Percentiles rank a stretch among this genome's conserved stretches.
Evolutionary conservation across 1,139 yeast genomes (phyloP).

Genomic region (Suhomyces yuchorum): DNA sequence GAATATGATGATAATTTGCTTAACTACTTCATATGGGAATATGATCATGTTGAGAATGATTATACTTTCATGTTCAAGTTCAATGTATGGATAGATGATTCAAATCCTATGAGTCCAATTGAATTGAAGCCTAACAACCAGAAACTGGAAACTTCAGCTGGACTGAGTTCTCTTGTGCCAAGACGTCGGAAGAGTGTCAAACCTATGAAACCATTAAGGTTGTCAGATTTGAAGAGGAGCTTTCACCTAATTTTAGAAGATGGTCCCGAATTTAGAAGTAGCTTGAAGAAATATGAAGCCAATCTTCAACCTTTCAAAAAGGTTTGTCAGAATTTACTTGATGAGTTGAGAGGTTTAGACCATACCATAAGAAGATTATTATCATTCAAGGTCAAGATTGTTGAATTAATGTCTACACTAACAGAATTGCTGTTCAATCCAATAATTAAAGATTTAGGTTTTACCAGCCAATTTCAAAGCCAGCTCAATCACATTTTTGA

Average conservation of each 20-base stretch:
- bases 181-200: not conserved
- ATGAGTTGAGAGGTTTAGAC: conserved; percentile 38
- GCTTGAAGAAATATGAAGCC: conserved; percentile 56
- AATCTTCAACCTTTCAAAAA: conserved; percentile 51
- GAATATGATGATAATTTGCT: conserved; percentile 25
- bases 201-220: conserved; percentile 8
- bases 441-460: conserved; percentile 15
- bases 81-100: conserved; percentile 33
- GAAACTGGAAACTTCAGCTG: conserved; percentile 1
- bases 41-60: conserved; percentile 20
- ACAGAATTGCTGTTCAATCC: conserved; percentile 22
- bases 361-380: conserved; percentile 22
- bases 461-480: conserved; percentile 17
- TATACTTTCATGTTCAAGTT: conserved; percentile 31
- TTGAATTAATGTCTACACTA: conserved; percentile 27
- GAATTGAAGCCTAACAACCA: not conserved
- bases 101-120: not conserved
- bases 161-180: not conserved
- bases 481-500: conserved; percentile 28
- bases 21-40: conserved; percentile 35
- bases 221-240: conserved; percentile 14
- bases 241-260: conserved; percentile 54
- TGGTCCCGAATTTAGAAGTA: conserved; percentile 73
- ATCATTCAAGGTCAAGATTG: conserved; percentile 24
- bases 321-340: conserved; percentile 36